Conservation (phyloP, 2,329 filamentous ascomycete species). For the Apiospora marii region DNA sequence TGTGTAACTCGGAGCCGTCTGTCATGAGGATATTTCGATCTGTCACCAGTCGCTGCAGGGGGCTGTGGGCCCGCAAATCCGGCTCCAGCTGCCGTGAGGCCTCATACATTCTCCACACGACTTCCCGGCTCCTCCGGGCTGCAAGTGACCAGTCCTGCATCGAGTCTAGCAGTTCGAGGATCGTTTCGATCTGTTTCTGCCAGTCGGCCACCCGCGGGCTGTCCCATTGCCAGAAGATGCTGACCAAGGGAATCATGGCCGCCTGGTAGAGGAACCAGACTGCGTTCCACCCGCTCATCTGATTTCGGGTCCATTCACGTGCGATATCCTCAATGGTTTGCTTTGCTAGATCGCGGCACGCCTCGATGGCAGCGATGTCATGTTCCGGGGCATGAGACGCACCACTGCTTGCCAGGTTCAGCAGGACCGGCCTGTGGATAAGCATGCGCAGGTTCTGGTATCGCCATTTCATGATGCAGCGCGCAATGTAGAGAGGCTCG, state of each 20-base stretch:
- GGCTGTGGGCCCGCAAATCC: conserved; percentile 42
- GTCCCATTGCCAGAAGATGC: conserved; percentile 72
- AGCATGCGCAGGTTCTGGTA: conserved; percentile 82
- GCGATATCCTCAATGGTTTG: conserved; percentile 77
- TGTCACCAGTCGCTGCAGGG: conserved; percentile 43
- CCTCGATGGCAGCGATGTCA: conserved; percentile 72
- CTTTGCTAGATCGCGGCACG: conserved; percentile 73
- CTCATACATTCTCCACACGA: conserved; percentile 70
- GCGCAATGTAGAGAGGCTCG: conserved; percentile 73
- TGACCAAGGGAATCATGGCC: conserved; percentile 79
- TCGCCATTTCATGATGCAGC: conserved; percentile 82
- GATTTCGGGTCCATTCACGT: conserved; percentile 73
- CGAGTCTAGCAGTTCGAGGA: conserved; percentile 67
- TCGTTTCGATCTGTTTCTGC: conserved; percentile 64
- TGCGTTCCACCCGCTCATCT: conserved; percentile 82
- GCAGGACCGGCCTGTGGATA: conserved; percentile 75
- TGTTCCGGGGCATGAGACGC: conserved; percentile 61
- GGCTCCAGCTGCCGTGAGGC: conserved; percentile 54
- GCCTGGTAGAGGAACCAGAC: conserved; percentile 86
- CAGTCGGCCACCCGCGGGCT: conserved; percentile 58
- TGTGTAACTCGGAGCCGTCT: conserved; percentile 53
- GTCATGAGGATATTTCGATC: conserved; percentile 46
- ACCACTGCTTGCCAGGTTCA: conserved; percentile 68
- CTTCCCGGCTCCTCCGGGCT: conserved; percentile 68
- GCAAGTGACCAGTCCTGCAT: conserved; percentile 72